phyloP scores from a whole-genome alignment of 768 basidiomycete species.

The Rickenella mellea region DNA sequence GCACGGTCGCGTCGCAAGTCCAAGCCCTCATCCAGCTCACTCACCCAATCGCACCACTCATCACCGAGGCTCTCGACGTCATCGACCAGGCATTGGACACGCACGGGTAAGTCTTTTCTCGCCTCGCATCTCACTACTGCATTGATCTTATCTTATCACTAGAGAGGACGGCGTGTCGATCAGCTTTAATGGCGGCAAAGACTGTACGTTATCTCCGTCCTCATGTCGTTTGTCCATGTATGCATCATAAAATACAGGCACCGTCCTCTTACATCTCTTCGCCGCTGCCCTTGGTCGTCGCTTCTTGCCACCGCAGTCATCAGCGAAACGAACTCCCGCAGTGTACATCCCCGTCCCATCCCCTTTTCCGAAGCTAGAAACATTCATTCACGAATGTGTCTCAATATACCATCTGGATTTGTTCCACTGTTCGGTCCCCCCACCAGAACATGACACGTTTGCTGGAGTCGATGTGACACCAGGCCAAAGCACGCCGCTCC shows the following conservation, averaged over 20 bases:
- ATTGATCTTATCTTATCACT: not conserved
- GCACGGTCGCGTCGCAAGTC: slow-evolving; percentile 44
- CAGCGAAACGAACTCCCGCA: slow-evolving; percentile 43
- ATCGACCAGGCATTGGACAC: slow-evolving; percentile 69
- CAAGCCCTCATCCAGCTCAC: slow-evolving; percentile 49
- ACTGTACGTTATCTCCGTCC: slow-evolving; percentile 51
- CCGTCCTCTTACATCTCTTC: slow-evolving; percentile 87
- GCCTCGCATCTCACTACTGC: not conserved
- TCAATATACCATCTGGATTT: slow-evolving; percentile 68
- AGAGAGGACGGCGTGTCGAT: slow-evolving; percentile 69
- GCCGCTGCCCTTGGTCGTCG: slow-evolving; percentile 57
- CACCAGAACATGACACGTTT: too few relatives aligned
- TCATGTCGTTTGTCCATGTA: slow-evolving; percentile 4
- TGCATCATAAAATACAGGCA: slow-evolving; percentile 62
- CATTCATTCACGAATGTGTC: slow-evolving; percentile 63
- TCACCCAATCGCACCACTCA: slow-evolving; percentile 45
- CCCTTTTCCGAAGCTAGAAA: slow-evolving; percentile 77
- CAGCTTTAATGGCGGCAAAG: slow-evolving; percentile 98
- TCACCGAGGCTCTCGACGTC: slow-evolving; percentile 74
- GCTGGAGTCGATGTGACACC: too few relatives aligned
- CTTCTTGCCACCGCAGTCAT: slow-evolving; percentile 22
- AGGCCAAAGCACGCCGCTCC: slow-evolving; percentile 13
- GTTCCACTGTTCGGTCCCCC: slow-evolving; percentile 36
- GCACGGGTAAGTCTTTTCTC: slow-evolving; percentile 59
- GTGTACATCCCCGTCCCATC: slow-evolving; percentile 88